Conservation (phyloP, 352 stramenopile genomes). For the Globisporangium spiculum region DNA sequence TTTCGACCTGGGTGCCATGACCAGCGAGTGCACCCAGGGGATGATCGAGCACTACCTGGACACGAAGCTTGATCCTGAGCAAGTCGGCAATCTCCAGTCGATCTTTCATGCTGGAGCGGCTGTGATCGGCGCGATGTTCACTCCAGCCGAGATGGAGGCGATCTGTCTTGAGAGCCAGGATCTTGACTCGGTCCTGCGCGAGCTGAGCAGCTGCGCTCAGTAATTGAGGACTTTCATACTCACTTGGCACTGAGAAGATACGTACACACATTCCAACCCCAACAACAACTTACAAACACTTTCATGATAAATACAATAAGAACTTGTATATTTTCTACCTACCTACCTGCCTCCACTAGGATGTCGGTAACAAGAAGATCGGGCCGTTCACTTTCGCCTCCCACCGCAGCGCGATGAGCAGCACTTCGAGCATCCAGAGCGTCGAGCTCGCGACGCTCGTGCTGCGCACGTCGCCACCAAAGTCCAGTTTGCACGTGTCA, state of each 20-base stretch:
- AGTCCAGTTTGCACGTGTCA: constrained; percentile 37
- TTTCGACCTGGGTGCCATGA: constrained; percentile 2
- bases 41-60: constrained; percentile 36
- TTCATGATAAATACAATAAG: background rate
- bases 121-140: constrained; percentile 6
- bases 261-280: background rate
- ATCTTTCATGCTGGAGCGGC: constrained; percentile 1
- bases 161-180: constrained; percentile 43
- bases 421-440: constrained; percentile 65
- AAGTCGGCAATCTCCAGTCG: constrained; percentile 25
- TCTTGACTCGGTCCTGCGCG: constrained; percentile 34
- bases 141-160: constrained; percentile 40
- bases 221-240: background rate
- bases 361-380: constrained; percentile 24
- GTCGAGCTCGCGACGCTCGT: constrained; percentile 38
- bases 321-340: background rate
- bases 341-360: background rate
- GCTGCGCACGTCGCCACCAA: constrained; percentile 42
- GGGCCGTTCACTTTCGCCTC: constrained; percentile 48
- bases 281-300: background rate
- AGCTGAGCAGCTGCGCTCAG: background rate
- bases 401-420: constrained; percentile 59
- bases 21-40: constrained; percentile 1
- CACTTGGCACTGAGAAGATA: background rate
- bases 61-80: constrained; percentile 48